phyloP scores from a whole-genome alignment of 1,284 basidiomycete species.

The Xerocomus amazonicus region DNA sequence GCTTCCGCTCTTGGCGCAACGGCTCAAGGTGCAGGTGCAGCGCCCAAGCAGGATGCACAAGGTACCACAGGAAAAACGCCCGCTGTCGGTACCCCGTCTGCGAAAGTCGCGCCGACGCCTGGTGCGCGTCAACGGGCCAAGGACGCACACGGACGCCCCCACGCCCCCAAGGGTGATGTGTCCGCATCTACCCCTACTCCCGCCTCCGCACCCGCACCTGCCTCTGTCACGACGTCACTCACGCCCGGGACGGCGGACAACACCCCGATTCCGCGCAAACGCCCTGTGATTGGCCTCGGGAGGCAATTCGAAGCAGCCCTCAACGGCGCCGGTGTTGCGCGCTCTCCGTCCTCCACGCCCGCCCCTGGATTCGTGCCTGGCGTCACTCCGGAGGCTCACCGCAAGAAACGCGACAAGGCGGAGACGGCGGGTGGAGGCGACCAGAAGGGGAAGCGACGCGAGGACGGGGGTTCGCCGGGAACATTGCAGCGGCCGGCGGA shows the following conservation, averaged over 20 bases:
- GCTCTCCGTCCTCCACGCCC: constrained; percentile 9
- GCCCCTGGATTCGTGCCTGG: background rate
- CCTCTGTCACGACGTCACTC: background rate
- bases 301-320: constrained; percentile 65
- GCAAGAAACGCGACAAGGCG: constrained; percentile 33
- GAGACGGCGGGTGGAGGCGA: background rate
- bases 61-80: too few species aligned
- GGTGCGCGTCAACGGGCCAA: constrained; percentile 11
- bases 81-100: too few species aligned
- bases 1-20: too few species aligned
- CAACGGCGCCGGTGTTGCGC: constrained; percentile 47
- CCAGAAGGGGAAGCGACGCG: constrained; percentile 23
- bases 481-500: constrained; percentile 37
- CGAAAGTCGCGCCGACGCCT: background rate
- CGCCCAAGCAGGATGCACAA: too few species aligned
- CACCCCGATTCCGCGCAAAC: constrained; percentile 34
- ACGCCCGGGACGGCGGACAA: background rate
- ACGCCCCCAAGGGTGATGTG: constrained; percentile 11
- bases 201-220: background rate
- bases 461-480: constrained; percentile 26
- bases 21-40: too few species aligned
- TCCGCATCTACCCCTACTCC: background rate
- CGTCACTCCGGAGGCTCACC: constrained; percentile 20
- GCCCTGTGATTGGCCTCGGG: constrained; percentile 55
- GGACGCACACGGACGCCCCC: background rate